These are phyloP conservation scores for Mariannaea elegans DNA, from an alignment of 2,329 filamentous ascomycete genomes.

Conservation along the genomic window DNA sequence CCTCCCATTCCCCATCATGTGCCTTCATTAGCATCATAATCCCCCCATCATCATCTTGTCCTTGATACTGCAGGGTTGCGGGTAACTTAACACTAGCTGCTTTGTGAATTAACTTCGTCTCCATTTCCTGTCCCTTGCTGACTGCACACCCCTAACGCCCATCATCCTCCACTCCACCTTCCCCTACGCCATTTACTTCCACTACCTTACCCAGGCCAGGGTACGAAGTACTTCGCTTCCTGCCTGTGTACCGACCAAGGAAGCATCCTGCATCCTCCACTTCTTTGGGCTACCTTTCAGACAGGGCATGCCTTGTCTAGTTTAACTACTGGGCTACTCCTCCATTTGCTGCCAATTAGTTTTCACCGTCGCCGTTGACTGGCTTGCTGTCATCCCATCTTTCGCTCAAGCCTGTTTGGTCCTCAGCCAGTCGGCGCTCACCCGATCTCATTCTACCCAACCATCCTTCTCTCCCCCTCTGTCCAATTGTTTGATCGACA, in stretches of 20 bases:
- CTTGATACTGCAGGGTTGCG: constrained; percentile 37
- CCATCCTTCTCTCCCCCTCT: constrained; percentile 18
- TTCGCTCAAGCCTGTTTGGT: constrained; percentile 34
- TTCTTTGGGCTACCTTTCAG: constrained; percentile 12
- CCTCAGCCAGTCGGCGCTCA: constrained; percentile 38
- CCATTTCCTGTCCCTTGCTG: constrained; percentile 22
- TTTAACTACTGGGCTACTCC: constrained; percentile 26
- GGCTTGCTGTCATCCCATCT: constrained; percentile 38
- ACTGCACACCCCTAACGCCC: constrained; percentile 34
- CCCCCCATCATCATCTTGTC: constrained; percentile 25
- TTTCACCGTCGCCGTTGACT: constrained; percentile 27
- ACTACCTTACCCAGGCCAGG: constrained; percentile 23
- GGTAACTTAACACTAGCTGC: constrained; percentile 36
- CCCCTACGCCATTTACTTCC: constrained; percentile 29
- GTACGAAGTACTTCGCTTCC: constrained; percentile 7
- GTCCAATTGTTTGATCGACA: constrained; percentile 27
- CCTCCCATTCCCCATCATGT: constrained; percentile 32
- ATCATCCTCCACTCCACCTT: constrained; percentile 26
- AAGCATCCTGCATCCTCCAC: constrained; percentile 26
- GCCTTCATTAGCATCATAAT: constrained; percentile 29
- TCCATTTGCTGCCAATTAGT: constrained; percentile 19
- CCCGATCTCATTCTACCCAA: constrained; percentile 28
- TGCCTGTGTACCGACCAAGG: constrained; percentile 20
- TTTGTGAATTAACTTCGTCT: constrained; percentile 28
- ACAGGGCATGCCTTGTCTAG: constrained; percentile 26